Evolutionary conservation across 805 yeast genomes (phyloP).

Genomic region (Brettanomyces bruxellensis): DNA sequence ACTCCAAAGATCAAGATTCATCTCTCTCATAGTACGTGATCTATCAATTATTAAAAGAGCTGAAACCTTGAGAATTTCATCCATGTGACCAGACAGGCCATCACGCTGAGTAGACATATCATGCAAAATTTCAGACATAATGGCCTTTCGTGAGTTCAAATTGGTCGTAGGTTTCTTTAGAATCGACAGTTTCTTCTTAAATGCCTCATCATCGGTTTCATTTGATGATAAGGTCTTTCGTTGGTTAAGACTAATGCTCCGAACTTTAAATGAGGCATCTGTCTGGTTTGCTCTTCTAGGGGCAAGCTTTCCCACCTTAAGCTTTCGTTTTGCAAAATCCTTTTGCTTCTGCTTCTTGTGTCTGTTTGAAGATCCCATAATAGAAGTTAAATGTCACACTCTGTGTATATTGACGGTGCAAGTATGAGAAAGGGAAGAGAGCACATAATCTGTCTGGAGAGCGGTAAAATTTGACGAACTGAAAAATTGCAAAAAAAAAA

Average conservation of each 20-base stretch:
- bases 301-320: constrained; percentile 80
- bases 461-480: neutral
- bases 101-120: constrained; percentile 5
- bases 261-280: constrained; percentile 76
- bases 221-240: constrained; percentile 1
- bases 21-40: constrained; percentile 54
- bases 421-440: too few relatives aligned
- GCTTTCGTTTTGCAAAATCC: constrained; percentile 70
- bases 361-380: constrained; percentile 2
- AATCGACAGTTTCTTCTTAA: constrained; percentile 55
- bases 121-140: constrained; percentile 9
- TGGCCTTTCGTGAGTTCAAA: constrained; percentile 13
- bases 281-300: constrained; percentile 69
- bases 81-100: constrained; percentile 20
- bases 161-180: constrained; percentile 40
- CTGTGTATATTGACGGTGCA: neutral
- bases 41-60: constrained; percentile 62
- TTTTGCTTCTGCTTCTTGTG: constrained; percentile 43
- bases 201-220: constrained; percentile 33
- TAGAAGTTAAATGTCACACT: neutral
- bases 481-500: neutral
- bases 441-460: too few relatives aligned
- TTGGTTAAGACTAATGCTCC: constrained; percentile 29
- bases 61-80: constrained; percentile 46
- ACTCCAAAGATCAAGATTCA: constrained; percentile 38